phyloP scores from a whole-genome alignment of 345 rosid species.

The Carallia pectinifolia region DNA sequence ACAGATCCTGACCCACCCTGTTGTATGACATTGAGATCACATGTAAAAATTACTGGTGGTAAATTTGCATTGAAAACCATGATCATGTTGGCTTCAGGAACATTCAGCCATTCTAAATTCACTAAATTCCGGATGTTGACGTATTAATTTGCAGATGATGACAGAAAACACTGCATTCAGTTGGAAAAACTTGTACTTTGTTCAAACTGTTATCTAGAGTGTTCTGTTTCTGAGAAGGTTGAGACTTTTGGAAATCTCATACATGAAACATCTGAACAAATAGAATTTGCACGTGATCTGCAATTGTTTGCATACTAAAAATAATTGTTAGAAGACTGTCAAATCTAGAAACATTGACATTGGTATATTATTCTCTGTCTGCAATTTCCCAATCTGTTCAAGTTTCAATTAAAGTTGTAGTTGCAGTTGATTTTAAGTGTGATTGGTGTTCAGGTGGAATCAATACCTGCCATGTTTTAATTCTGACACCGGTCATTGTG shows the following conservation, averaged over 20 bases:
- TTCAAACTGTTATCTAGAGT: neutral
- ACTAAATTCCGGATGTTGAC: neutral
- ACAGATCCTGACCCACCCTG: slow-evolving; percentile 98
- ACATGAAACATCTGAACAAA: neutral
- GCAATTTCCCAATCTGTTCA: neutral
- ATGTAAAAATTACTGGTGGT: slow-evolving; percentile 7
- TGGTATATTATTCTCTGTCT: neutral
- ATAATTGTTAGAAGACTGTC: neutral
- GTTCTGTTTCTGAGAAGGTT: neutral
- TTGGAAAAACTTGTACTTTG: neutral
- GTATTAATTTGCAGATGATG: neutral
- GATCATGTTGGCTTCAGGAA: neutral
- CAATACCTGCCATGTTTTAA: slow-evolving; percentile 98
- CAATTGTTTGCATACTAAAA: neutral
- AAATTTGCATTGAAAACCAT: slow-evolving; percentile 4
- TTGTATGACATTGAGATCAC: slow-evolving; percentile 25
- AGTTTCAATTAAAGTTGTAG: slow-evolving; percentile 9
- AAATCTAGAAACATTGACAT: slow-evolving; percentile 4
- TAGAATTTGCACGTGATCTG: neutral
- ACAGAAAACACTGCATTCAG: neutral
- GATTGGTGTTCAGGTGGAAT: slow-evolving; percentile 7
- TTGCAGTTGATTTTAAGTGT: slow-evolving; percentile 1
- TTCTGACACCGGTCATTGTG: slow-evolving; percentile 89
- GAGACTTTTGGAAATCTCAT: neutral
- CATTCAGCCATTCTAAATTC: too few species aligned